phyloP scores from a whole-genome alignment of 768 basidiomycete species.

The Tylopilus balloui region DNA sequence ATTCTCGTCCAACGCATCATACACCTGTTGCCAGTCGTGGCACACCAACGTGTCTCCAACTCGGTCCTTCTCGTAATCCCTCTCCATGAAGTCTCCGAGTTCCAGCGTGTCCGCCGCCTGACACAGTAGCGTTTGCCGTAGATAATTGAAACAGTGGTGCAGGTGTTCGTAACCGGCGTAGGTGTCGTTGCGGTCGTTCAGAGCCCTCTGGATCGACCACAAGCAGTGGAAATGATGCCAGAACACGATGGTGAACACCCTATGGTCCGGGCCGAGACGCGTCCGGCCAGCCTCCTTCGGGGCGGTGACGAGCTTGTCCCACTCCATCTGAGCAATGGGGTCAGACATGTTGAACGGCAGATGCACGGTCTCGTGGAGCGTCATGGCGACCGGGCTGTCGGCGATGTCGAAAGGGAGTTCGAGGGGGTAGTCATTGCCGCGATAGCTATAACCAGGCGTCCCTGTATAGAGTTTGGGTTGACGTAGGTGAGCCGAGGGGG shows the following conservation, averaged over 20 bases:
- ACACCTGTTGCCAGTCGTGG: constrained; percentile 8
- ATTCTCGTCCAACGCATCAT: constrained; percentile 4
- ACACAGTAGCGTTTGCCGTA: constrained; percentile 13
- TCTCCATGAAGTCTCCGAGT: constrained; percentile 16
- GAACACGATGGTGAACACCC: constrained; percentile 9
- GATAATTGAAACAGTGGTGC: constrained; percentile 14
- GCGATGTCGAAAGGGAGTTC: constrained; percentile 1
- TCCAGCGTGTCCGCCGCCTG: constrained; percentile 15
- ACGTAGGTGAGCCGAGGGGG: neutral
- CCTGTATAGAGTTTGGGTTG: neutral
- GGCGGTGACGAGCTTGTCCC: constrained; percentile 7
- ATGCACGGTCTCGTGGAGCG: constrained; percentile 13
- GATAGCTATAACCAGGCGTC: constrained; percentile 5
- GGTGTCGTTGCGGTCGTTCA: constrained; percentile 8
- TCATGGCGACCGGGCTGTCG: constrained; percentile 8
- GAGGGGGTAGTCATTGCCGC: constrained; percentile 8
- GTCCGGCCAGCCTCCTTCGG: constrained; percentile 8
- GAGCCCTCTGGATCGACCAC: constrained; percentile 12
- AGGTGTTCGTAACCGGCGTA: constrained; percentile 8
- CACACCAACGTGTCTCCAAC: constrained; percentile 15
- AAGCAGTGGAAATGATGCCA: constrained; percentile 14
- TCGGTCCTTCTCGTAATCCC: constrained; percentile 5
- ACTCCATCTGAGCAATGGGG: constrained; percentile 3
- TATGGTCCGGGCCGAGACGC: constrained; percentile 13
- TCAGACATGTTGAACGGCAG: constrained; percentile 7